These are phyloP conservation scores for Cladophialophora carrionii DNA, from an alignment of 2,329 filamentous ascomycete genomes.

Conservation along the genomic window DNA sequence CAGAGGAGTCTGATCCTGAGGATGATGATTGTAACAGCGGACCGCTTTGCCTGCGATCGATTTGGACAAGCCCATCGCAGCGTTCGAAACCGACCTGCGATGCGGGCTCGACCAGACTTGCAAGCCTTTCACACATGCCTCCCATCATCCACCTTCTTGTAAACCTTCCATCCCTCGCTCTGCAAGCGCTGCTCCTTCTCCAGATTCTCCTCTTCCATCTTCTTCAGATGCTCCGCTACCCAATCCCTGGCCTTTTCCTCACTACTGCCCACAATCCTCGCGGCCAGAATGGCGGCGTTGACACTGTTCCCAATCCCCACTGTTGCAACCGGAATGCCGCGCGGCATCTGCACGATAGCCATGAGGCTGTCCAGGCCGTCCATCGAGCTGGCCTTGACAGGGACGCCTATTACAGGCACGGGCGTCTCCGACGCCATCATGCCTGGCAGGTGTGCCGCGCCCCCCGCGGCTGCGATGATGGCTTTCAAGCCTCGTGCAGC, in stretches of 20 bases:
- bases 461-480: slow-evolving; percentile 71
- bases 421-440: slow-evolving; percentile 69
- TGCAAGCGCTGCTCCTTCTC: slow-evolving; percentile 38
- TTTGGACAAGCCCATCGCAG: not conserved
- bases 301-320: slow-evolving; percentile 74
- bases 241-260: slow-evolving; percentile 33
- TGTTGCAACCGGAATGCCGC: slow-evolving; percentile 69
- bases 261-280: slow-evolving; percentile 61
- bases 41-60: not conserved
- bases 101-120: not conserved
- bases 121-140: slow-evolving; percentile 3
- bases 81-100: not conserved
- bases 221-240: slow-evolving; percentile 37
- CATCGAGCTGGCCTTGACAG: slow-evolving; percentile 68
- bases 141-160: slow-evolving; percentile 36
- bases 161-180: slow-evolving; percentile 37
- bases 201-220: slow-evolving; percentile 39
- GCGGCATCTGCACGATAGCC: slow-evolving; percentile 73
- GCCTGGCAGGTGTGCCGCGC: slow-evolving; percentile 68
- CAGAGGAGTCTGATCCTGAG: not conserved
- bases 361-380: slow-evolving; percentile 68
- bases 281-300: slow-evolving; percentile 69
- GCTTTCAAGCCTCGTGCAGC: slow-evolving; percentile 65
- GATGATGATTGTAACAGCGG: not conserved
- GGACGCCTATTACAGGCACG: slow-evolving; percentile 73